Evolutionary conservation across 1,284 basidiomycete species (phyloP).

Genomic region (Violaceomyces palustris): DNA sequence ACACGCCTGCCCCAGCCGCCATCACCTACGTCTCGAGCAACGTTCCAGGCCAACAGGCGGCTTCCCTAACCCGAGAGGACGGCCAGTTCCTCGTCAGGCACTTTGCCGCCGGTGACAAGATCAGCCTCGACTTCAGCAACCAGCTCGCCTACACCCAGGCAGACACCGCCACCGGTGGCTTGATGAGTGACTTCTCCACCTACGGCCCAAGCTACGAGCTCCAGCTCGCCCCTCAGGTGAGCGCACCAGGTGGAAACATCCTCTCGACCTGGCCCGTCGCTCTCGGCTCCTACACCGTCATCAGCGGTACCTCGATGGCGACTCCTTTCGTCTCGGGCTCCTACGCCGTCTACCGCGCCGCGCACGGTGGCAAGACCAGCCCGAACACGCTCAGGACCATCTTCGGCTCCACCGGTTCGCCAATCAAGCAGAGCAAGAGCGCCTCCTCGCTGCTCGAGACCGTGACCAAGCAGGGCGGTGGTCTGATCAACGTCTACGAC

Average conservation of each 20-base stretch:
- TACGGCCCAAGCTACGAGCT: conserved; percentile 64
- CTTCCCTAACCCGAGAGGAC: conserved; percentile 26
- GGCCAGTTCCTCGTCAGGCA: conserved; percentile 53
- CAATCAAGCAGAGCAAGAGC: conserved; percentile 57
- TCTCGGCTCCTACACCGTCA: conserved; percentile 55
- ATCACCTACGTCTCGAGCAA: conserved; percentile 30
- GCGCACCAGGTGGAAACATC: conserved; percentile 61
- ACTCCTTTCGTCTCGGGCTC: conserved; percentile 61
- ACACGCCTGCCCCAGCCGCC: conserved; percentile 38
- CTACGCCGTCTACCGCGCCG: conserved; percentile 62
- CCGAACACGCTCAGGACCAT: conserved; percentile 55
- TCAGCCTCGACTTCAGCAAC: conserved; percentile 60
- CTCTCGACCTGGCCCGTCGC: conserved; percentile 39
- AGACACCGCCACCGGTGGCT: conserved; percentile 58
- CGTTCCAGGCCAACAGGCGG: conserved; percentile 23
- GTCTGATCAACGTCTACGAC: conserved; percentile 63
- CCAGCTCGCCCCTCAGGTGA: conserved; percentile 60
- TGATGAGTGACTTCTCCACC: conserved; percentile 60
- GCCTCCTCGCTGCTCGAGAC: conserved; percentile 61
- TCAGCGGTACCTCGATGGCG: conserved; percentile 55
- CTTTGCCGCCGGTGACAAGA: conserved; percentile 54
- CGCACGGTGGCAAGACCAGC: conserved; percentile 56
- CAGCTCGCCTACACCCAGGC: conserved; percentile 52
- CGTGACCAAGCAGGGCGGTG: conserved; percentile 64
- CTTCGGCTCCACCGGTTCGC: conserved; percentile 62